Conservation (phyloP, 208 protist genomes). For the Entamoeba invadens region DNA sequence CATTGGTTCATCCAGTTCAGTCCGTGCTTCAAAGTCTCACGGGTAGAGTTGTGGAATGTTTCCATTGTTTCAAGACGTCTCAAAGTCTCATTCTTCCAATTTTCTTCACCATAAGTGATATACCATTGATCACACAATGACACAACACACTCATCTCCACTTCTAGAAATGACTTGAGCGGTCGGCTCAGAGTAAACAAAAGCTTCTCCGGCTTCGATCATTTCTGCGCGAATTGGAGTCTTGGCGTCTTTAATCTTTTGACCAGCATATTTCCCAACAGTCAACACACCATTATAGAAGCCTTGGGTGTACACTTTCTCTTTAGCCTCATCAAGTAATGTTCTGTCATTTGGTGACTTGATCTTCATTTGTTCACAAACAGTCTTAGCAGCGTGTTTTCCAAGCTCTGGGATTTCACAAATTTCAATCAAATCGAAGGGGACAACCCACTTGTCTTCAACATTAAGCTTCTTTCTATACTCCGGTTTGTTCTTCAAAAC, state of each 20-base stretch:
- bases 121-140: constrained; percentile 95
- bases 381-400: constrained; percentile 53
- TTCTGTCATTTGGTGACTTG: constrained; percentile 71
- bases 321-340: constrained; percentile 74
- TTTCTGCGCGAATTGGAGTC: constrained; percentile 15
- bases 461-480: constrained; percentile 44
- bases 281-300: constrained; percentile 86
- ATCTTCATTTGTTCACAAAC: constrained; percentile 82
- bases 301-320: constrained; percentile 79
- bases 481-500: constrained; percentile 9
- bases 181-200: constrained; percentile 82
- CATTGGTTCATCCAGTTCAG: constrained; percentile 92
- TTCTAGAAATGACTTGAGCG: constrained; percentile 75
- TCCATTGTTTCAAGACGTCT: constrained; percentile 52
- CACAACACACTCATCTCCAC: constrained; percentile 94
- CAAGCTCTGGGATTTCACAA: constrained; percentile 73
- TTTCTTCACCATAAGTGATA: constrained; percentile 87
- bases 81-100: constrained; percentile 16
- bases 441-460: constrained; percentile 70
- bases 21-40: constrained; percentile 66
- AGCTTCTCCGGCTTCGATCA: constrained; percentile 33
- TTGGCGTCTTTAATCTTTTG: constrained; percentile 75
- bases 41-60: constrained; percentile 66
- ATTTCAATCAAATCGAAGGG: constrained; percentile 71
- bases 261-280: constrained; percentile 45